Evolutionary conservation across 139 green algal genomes (phyloP).

Genomic region (Chlorella sp.): DNA sequence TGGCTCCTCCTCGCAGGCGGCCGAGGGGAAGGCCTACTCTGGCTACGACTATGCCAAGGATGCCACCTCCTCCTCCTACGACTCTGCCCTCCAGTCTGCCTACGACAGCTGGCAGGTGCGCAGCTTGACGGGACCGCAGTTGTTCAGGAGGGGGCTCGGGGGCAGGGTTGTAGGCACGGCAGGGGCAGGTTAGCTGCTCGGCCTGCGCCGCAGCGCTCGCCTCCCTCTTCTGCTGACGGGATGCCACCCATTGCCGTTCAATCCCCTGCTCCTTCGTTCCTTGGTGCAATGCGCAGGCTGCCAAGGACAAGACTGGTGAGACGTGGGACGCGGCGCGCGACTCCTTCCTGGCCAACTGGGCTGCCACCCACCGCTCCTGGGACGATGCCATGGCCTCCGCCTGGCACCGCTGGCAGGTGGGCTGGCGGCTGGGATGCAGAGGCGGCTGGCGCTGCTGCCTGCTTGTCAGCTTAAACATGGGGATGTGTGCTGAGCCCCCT

Average conservation of each 20-base stretch:
- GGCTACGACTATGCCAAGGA: constrained; percentile 34
- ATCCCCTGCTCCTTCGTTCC: not conserved
- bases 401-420: constrained; percentile 44
- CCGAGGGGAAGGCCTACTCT: constrained; percentile 19
- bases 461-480: too few relatives aligned
- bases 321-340: constrained; percentile 42
- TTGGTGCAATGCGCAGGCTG: too few relatives aligned
- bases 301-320: constrained; percentile 38
- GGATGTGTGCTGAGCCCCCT: too few relatives aligned
- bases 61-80: constrained; percentile 18
- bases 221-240: too few relatives aligned
- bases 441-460: too few relatives aligned
- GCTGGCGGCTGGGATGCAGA: too few relatives aligned
- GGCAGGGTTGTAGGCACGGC: too few relatives aligned
- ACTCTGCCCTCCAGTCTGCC: constrained; percentile 16
- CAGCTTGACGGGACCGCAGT: too few relatives aligned
- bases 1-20: not conserved
- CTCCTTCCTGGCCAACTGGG: constrained; percentile 28
- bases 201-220: too few relatives aligned
- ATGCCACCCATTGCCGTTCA: not conserved
- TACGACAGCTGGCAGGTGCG: constrained; percentile 38
- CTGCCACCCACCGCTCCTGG: not conserved
- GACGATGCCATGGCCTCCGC: constrained; percentile 38
- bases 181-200: too few relatives aligned
- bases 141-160: too few relatives aligned